Evolutionary conservation across 768 basidiomycete species (phyloP).

Genomic region (Phaffia tasmanica): DNA sequence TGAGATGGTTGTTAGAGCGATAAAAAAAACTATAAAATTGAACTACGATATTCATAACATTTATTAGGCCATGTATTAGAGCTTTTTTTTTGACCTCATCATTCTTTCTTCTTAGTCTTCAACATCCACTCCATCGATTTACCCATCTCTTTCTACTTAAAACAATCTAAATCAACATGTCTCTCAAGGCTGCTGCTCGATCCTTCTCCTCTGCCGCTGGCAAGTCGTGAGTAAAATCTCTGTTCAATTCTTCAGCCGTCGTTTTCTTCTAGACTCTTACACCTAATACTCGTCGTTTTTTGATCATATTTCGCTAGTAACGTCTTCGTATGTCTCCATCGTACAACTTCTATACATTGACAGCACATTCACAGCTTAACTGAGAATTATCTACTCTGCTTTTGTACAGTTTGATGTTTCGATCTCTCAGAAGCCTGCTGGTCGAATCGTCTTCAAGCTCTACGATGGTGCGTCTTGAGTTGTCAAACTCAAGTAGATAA

Average conservation of each 20-base stretch:
- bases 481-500: background rate
- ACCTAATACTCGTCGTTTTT: background rate
- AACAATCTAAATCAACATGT: background rate
- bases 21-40: too few species aligned
- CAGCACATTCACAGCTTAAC: background rate
- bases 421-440: slow-evolving; percentile 25
- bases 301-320: background rate
- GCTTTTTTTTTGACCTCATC: too few species aligned
- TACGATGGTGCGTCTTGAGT: slow-evolving; percentile 45
- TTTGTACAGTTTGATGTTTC: slow-evolving; percentile 2
- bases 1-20: background rate
- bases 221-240: slow-evolving; percentile 4
- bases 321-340: slow-evolving; percentile 7
- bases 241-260: background rate
- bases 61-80: too few species aligned
- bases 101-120: background rate
- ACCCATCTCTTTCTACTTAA: background rate
- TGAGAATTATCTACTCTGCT: background rate
- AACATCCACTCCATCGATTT: slow-evolving; percentile 1
- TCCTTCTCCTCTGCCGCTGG: slow-evolving; percentile 9
- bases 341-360: background rate
- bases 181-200: slow-evolving; percentile 14
- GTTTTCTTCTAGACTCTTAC: background rate
- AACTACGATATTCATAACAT: too few species aligned
- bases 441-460: slow-evolving; percentile 58